Evolutionary conservation across 208 protist genomes (phyloP).

Genomic region (Leishmania aethiopica): DNA sequence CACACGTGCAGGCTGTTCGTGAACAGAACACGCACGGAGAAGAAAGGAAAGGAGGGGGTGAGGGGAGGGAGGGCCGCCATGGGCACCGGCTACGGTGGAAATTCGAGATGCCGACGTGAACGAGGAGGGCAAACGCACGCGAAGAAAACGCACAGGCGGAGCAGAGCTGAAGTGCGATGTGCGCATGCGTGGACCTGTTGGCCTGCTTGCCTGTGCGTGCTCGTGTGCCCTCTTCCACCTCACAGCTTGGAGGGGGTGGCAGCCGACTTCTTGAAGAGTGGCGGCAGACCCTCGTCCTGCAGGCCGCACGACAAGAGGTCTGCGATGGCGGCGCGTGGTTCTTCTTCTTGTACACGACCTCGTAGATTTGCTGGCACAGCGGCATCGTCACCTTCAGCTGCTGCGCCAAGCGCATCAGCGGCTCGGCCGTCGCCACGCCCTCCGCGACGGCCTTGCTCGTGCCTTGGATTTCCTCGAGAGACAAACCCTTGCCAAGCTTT

Average conservation of each 20-base stretch:
- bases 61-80: neutral
- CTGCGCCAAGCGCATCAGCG: conserved; percentile 68
- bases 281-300: conserved; percentile 66
- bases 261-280: conserved; percentile 32
- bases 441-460: conserved; percentile 78
- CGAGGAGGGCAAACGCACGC: neutral
- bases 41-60: neutral
- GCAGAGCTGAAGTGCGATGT: neutral
- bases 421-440: conserved; percentile 73
- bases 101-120: neutral
- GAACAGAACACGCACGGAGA: neutral
- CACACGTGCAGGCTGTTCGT: no score
- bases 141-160: no score
- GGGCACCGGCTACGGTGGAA: neutral
- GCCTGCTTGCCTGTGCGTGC: neutral
- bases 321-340: conserved; percentile 27
- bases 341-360: conserved; percentile 63
- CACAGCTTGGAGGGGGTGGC: conserved; percentile 28
- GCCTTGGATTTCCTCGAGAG: conserved; percentile 65
- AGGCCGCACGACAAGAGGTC: conserved; percentile 33
- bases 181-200: neutral
- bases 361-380: conserved; percentile 73
- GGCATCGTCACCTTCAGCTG: conserved; percentile 60
- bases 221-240: neutral
- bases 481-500: conserved; percentile 72